Conservation (phyloP, 176 grass and related monocot species). For the Miscanthus lutarioriparius region DNA sequence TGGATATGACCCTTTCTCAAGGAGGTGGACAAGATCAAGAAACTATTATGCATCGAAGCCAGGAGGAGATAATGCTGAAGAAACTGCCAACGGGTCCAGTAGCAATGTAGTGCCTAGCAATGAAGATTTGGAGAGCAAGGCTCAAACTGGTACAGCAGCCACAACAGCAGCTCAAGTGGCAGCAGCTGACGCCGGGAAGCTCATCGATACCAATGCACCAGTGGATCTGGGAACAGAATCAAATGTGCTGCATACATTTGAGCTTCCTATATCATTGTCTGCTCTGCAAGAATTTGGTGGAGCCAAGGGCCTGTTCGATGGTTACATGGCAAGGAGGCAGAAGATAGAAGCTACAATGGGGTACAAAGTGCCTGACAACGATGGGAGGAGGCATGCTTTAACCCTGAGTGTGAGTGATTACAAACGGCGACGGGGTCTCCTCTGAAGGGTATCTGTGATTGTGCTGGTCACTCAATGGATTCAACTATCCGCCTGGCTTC, state of each 20-base stretch:
- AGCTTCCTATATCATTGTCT: constrained; percentile 75
- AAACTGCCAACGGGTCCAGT: constrained; percentile 33
- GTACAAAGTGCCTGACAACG: constrained; percentile 67
- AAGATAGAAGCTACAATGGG: constrained; percentile 74
- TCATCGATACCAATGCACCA: constrained; percentile 83
- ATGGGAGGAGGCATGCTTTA: constrained; percentile 75
- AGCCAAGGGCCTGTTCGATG: constrained; percentile 64
- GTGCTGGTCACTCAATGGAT: neutral
- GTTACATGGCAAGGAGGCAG: constrained; percentile 79
- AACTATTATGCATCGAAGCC: constrained; percentile 84
- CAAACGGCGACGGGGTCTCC: constrained; percentile 66
- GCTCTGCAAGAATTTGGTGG: constrained; percentile 68
- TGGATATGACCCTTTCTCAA: constrained; percentile 94
- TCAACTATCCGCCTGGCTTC: neutral
- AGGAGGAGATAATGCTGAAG: constrained; percentile 50
- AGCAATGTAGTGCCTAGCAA: constrained; percentile 1
- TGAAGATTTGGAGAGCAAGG: constrained; percentile 41
- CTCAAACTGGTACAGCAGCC: constrained; percentile 48
- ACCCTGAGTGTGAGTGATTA: constrained; percentile 73
- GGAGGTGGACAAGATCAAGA: constrained; percentile 92
- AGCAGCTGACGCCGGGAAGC: constrained; percentile 85
- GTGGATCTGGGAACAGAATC: constrained; percentile 78
- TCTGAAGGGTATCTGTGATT: constrained; percentile 39
- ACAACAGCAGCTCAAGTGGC: constrained; percentile 74
- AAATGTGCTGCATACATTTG: constrained; percentile 77